Base-by-base conservation (phyloP, 1,284 basidiomycete genomes). In the Ceratobasidium sp. region DNA sequence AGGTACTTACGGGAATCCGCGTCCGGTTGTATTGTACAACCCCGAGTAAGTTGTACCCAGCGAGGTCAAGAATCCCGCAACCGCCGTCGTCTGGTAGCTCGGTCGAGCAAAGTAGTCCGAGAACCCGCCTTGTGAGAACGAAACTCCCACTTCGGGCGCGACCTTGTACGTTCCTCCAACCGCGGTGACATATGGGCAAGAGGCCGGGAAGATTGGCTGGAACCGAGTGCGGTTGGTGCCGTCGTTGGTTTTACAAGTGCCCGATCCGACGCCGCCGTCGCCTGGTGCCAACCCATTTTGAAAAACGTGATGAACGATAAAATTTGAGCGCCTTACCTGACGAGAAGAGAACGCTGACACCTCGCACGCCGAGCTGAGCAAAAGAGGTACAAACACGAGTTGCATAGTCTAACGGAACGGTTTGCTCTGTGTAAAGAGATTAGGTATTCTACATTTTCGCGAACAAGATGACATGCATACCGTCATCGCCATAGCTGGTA, bases 121-220 rank as follows among this genome's bases (percentile, higher is more conserved):
- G 78, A 89, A 89, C 6, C 87, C 87, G 64, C 86, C 87, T 22
- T 87, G 86, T 29, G 79, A 82, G 80, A 88, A 87, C 76, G 76
- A 79, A 62, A 83, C 80, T n/a, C 82, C 85, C 35, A 82, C 80
- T 76, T 87, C 86, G 12, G 86, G 84, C 22, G 70, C 68, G 52
- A 77, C 69, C 32, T 73, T 71, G 17, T 70, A 71, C 1, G 77
- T 77, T 4, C 74, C 77, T 15, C 77, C 77, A 40, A 77, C 76
- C 53, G 75, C 55, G 7, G 72, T 71, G 7, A 72, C 68, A 22
- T 73, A 81, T 79, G 75, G 78, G 86, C 87, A 83, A 69, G 81
- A 84, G 71, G 87, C 87, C 17, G 90, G 90, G 83, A 92, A 92
- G 0, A 77, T 80, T 12, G 90, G 88, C 68, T 88, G 83, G 83